A percentile compares a stretch with the other conserved stretches of the same genome.
phyloP scores from a whole-genome alignment of 495 filamentous ascomycete genomes.

The Talaromyces borbonicus region DNA sequence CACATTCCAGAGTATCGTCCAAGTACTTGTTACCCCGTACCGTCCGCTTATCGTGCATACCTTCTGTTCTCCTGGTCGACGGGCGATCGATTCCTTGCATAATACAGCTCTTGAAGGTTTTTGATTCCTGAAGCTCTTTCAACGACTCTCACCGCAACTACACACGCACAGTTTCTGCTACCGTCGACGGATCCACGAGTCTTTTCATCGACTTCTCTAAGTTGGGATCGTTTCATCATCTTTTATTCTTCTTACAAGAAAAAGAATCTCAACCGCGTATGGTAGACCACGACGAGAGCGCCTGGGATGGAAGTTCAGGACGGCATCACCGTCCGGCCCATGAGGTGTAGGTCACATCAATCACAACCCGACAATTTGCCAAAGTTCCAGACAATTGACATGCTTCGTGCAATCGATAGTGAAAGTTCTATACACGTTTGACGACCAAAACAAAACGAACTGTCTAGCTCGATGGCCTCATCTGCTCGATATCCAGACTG shows the following conservation, averaged over 20 bases:
- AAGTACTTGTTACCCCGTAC: conserved; percentile 5
- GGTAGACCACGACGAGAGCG: conserved; percentile 4
- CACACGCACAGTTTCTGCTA: not conserved
- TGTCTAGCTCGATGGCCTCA: conserved; percentile 87
- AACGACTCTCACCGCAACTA: conserved; percentile 3
- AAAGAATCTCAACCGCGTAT: conserved; percentile 5
- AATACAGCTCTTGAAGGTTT: conserved; percentile 8
- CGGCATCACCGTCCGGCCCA: conserved; percentile 42
- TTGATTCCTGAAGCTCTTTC: conserved; percentile 6
- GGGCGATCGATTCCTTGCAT: conserved; percentile 10
- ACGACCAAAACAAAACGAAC: conserved; percentile 77
- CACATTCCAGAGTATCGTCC: conserved; percentile 15
- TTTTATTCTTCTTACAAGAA: not conserved
- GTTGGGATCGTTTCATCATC: not conserved
- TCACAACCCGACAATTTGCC: too few species aligned
- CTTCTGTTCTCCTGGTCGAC: conserved; percentile 22
- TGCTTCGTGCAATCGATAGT: conserved; percentile 26
- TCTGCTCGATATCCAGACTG: conserved; percentile 66
- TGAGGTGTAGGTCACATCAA: conserved; percentile 45
- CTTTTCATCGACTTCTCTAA: not conserved
- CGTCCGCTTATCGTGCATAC: conserved; percentile 19
- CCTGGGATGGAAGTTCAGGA: conserved; percentile 42
- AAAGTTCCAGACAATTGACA: conserved; percentile 1
- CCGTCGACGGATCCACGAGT: not conserved
- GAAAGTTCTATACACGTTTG: conserved; percentile 96